phyloP scores from a whole-genome alignment of 371 early-diverging fungal species.

The Mucor plumbeus region DNA sequence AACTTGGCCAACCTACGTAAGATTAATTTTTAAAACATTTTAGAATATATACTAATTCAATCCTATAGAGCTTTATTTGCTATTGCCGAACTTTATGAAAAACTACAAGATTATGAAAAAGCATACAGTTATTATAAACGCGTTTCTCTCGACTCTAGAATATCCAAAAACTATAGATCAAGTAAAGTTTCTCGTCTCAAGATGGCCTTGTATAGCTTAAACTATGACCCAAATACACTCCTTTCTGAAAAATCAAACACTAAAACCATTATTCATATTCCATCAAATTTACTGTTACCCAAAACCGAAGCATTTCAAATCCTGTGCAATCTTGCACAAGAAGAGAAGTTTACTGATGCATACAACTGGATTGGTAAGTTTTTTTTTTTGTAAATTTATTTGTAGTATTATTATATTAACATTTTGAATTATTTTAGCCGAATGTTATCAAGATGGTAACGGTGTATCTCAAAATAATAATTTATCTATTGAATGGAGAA shows the following conservation, averaged over 20 bases:
- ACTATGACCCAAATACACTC: conserved; percentile 37
- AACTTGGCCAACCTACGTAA: conserved; percentile 46
- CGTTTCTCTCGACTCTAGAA: conserved; percentile 37
- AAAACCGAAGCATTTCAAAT: conserved; percentile 33
- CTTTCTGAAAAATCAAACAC: conserved; percentile 9
- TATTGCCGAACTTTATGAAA: conserved; percentile 47
- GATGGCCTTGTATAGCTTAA: conserved; percentile 47
- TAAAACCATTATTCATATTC: not conserved
- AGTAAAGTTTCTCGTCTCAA: conserved; percentile 42
- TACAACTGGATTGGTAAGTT: conserved; percentile 48
- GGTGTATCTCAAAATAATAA: conserved; percentile 27
- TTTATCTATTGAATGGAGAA: conserved; percentile 36
- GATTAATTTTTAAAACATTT: conserved; percentile 1
- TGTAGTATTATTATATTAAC: not conserved
- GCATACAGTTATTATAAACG: conserved; percentile 42
- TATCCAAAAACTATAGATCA: conserved; percentile 31
- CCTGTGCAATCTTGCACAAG: conserved; percentile 29
- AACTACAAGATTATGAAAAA: conserved; percentile 38
- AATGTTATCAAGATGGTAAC: conserved; percentile 43
- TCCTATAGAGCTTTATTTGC: conserved; percentile 48
- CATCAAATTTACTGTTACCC: conserved; percentile 6
- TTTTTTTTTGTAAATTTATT: not conserved
- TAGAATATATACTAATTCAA: not conserved
- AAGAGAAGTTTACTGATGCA: conserved; percentile 38
- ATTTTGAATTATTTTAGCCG: conserved; percentile 24